Conservation (phyloP, 2,329 filamentous ascomycete genomes). For the Microcyclosporella mali region DNA sequence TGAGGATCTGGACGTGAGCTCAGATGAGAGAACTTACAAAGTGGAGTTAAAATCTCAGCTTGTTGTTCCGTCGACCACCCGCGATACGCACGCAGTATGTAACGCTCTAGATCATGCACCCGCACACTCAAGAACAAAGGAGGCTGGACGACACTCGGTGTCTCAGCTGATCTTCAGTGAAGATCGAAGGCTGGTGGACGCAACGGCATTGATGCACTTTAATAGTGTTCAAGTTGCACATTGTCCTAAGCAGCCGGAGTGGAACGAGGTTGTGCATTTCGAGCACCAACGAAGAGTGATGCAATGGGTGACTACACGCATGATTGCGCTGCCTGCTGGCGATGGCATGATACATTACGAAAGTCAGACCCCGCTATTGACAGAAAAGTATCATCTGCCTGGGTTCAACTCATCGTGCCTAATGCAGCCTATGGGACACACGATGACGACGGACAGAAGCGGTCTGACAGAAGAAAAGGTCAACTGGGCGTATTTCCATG, state of each 20-base stretch:
- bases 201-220: slow-evolving; percentile 76
- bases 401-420: slow-evolving; percentile 89
- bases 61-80: slow-evolving; percentile 22
- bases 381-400: slow-evolving; percentile 81
- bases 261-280: slow-evolving; percentile 79
- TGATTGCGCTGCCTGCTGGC: slow-evolving; percentile 80
- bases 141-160: slow-evolving; percentile 69
- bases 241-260: slow-evolving; percentile 65
- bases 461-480: slow-evolving; percentile 93
- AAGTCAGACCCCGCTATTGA: slow-evolving; percentile 78
- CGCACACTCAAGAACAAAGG: slow-evolving; percentile 70
- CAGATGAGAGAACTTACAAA: slow-evolving; percentile 29
- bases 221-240: slow-evolving; percentile 72
- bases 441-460: slow-evolving; percentile 83
- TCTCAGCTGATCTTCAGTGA: slow-evolving; percentile 86
- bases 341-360: slow-evolving; percentile 84
- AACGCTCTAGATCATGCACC: slow-evolving; percentile 57
- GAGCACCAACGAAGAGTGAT: slow-evolving; percentile 90
- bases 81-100: slow-evolving; percentile 76
- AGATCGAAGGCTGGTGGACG: slow-evolving; percentile 83
- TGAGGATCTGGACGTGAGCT: slow-evolving; percentile 60
- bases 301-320: slow-evolving; percentile 77
- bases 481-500: slow-evolving; percentile 97
- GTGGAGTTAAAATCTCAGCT: slow-evolving; percentile 4
- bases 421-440: slow-evolving; percentile 86